phyloP scores from a whole-genome alignment of 441 rosid species.

The Erodium chrysanthum region DNA sequence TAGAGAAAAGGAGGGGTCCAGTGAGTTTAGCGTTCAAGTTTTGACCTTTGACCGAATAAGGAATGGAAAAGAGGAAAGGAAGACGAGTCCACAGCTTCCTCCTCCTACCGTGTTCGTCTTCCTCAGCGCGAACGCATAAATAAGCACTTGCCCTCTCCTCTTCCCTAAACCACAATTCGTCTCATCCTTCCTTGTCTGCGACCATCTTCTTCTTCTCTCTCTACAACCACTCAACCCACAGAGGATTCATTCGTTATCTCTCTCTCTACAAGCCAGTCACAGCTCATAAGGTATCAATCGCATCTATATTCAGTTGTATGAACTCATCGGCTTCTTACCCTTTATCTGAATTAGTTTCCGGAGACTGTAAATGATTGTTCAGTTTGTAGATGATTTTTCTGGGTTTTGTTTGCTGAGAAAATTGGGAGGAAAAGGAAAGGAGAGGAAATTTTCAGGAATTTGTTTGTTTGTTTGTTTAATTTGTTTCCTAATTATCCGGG shows the following conservation, averaged over 20 bases:
- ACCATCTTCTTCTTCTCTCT: not conserved
- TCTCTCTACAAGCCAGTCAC: not conserved
- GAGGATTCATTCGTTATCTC: not conserved
- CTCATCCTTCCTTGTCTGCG: too few species aligned
- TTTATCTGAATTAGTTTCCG: not conserved
- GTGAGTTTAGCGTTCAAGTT: not conserved
- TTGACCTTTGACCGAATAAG: not conserved
- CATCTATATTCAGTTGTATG: too few species aligned
- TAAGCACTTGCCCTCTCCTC: not conserved
- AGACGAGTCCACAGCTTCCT: not conserved
- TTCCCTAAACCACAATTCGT: not conserved
- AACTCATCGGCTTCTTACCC: not conserved
- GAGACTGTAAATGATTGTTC: not conserved
- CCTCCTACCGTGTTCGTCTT: not conserved
- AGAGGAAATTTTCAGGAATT: not conserved
- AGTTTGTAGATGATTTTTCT: not conserved
- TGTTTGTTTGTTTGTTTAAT: too few species aligned
- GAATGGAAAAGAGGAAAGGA: not conserved
- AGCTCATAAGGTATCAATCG: not conserved
- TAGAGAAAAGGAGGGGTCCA: not conserved
- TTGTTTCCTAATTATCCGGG: not conserved
- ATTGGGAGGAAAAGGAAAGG: not conserved
- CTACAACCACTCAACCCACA: not conserved
- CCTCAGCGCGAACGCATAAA: not conserved
- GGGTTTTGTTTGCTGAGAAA: not conserved